Evolutionary conservation across 148 eudicot species (phyloP).

Genomic region (Spergularia bocconei): DNA sequence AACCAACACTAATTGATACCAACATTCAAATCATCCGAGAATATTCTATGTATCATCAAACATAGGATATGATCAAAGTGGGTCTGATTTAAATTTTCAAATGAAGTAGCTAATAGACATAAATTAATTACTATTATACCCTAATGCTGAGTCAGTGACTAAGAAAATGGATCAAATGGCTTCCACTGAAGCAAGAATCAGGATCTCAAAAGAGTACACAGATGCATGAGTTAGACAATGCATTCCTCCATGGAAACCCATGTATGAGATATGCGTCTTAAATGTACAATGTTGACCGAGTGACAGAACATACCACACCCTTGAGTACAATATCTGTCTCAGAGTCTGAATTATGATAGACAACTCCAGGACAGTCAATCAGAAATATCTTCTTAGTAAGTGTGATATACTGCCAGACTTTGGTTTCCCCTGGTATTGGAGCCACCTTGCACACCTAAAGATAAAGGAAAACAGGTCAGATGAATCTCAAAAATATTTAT

Average conservation of each 20-base stretch:
- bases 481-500: background rate
- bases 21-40: background rate
- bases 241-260: background rate
- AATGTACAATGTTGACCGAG: background rate
- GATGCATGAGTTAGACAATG: background rate
- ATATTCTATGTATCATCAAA: background rate
- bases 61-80: too few relatives aligned
- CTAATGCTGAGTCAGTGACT: background rate
- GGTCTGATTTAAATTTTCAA: background rate
- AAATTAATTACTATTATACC: background rate
- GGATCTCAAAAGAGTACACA: background rate
- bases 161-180: too few relatives aligned
- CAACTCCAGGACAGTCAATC: conserved; percentile 98
- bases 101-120: background rate
- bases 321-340: conserved; percentile 93
- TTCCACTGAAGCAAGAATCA: background rate
- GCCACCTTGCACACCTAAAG: conserved; percentile 93
- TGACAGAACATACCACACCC: conserved; percentile 85
- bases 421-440: conserved; percentile 99
- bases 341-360: conserved; percentile 69
- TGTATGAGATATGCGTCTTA: background rate
- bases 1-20: background rate
- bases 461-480: background rate
- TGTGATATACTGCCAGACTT: conserved; percentile 98
- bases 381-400: conserved; percentile 89